phyloP scores from a whole-genome alignment of 352 stramenopile genomes.

The Phytophthora citrophthora region DNA sequence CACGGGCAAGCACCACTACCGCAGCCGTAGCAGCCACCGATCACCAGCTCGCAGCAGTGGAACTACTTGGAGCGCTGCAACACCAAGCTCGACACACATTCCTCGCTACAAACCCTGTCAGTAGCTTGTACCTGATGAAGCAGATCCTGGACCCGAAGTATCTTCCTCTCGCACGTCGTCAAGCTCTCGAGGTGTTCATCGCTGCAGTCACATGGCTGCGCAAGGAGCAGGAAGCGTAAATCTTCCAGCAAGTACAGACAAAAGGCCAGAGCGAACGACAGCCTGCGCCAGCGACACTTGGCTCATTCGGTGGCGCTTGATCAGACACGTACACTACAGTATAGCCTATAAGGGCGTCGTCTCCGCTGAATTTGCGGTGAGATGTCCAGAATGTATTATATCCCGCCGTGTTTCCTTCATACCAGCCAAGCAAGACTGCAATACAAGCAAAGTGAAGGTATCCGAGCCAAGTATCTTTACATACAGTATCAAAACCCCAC shows the following conservation, averaged over 20 bases:
- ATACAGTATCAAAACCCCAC: constrained; percentile 2
- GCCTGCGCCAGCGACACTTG: neutral
- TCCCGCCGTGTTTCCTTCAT: constrained; percentile 1
- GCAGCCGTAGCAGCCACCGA: constrained; percentile 21
- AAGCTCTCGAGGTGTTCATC: constrained; percentile 32
- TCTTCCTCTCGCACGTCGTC: constrained; percentile 17
- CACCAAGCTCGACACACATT: constrained; percentile 30
- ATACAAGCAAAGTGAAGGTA: constrained; percentile 7
- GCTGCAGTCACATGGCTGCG: constrained; percentile 31
- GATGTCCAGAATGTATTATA: constrained; percentile 28
- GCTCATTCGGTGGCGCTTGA: constrained; percentile 4
- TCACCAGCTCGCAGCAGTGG: constrained; percentile 28
- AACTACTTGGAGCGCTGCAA: constrained; percentile 27
- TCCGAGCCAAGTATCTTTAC: constrained; percentile 23
- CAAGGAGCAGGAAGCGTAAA: constrained; percentile 20
- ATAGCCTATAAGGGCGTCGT: constrained; percentile 13
- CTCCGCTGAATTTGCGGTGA: constrained; percentile 1
- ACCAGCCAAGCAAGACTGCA: neutral
- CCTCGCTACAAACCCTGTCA: constrained; percentile 36
- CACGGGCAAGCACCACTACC: constrained; percentile 10
- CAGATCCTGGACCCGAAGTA: constrained; percentile 41
- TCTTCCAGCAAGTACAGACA: constrained; percentile 22
- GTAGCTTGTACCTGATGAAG: constrained; percentile 38
- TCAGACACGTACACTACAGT: too few relatives aligned
- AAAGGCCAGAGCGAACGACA: constrained; percentile 19